Conservation (phyloP, 805 yeast genomes). For the Ogataea nakhonphanomensis region DNA sequence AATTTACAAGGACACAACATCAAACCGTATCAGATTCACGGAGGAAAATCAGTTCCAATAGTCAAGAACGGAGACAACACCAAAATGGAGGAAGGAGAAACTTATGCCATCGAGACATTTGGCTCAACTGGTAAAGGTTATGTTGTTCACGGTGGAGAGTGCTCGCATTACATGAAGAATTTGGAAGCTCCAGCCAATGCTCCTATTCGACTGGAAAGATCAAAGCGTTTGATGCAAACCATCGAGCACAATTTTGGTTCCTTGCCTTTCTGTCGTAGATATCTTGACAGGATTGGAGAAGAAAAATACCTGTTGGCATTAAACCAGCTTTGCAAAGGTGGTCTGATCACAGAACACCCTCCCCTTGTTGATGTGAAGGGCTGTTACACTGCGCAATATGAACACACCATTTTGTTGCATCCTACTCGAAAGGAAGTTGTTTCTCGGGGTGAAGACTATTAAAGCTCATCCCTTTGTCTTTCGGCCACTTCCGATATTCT, state of each 20-base stretch:
- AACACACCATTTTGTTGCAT: conserved; percentile 88
- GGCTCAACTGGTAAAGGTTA: conserved; percentile 96
- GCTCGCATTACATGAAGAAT: conserved; percentile 84
- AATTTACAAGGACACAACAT: conserved; percentile 95
- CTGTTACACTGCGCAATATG: conserved; percentile 92
- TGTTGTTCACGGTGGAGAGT: conserved; percentile 83
- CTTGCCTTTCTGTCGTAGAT: conserved; percentile 94
- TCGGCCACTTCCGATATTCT: neutral
- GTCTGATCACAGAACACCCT: conserved; percentile 90
- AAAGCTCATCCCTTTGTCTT: conserved; percentile 17
- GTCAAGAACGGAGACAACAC: conserved; percentile 91
- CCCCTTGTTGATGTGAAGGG: conserved; percentile 85
- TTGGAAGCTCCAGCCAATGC: conserved; percentile 45
- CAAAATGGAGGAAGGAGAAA: conserved; percentile 98
- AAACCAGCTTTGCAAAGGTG: conserved; percentile 78
- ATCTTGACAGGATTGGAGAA: conserved; percentile 86
- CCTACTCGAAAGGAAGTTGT: conserved; percentile 93
- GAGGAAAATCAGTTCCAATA: conserved; percentile 95
- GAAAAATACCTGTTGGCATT: conserved; percentile 87
- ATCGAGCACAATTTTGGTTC: conserved; percentile 88
- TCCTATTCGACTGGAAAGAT: conserved; percentile 58
- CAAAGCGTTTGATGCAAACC: conserved; percentile 62
- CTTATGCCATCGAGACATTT: conserved; percentile 96
- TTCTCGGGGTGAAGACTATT: conserved; percentile 92
- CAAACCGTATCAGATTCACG: conserved; percentile 79